phyloP scores from a whole-genome alignment of 73 alveolate species.

The Loxodes magnus region DNA sequence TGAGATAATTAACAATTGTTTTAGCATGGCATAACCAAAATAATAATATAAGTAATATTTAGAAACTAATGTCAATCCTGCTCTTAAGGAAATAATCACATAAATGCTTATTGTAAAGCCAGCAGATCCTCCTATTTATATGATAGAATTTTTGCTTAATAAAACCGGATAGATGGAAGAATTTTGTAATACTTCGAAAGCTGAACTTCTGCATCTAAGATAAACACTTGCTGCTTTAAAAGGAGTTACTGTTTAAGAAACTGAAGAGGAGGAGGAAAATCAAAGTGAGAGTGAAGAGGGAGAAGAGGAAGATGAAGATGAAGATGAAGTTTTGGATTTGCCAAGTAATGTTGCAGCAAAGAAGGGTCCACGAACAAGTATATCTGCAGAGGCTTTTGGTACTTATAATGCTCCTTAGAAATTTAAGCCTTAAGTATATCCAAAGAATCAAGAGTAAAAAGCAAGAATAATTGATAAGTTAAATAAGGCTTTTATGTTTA shows the following conservation, averaged over 20 bases:
- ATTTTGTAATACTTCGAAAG: no score
- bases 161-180: no score
- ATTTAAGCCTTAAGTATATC: conserved; percentile 68
- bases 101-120: conserved; percentile 14
- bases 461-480: conserved; percentile 32
- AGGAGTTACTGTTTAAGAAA: background rate
- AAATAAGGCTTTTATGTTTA: conserved; percentile 44
- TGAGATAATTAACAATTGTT: no score
- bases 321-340: conserved; percentile 8
- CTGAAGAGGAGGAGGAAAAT: background rate
- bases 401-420: conserved; percentile 68
- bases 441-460: conserved; percentile 64
- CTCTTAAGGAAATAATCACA: conserved; percentile 5
- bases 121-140: conserved; percentile 4
- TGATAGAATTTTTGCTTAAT: conserved; percentile 9
- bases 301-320: conserved; percentile 16
- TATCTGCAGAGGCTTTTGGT: conserved; percentile 94
- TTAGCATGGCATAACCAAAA: no score
- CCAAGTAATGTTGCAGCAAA: conserved; percentile 12
- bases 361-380: conserved; percentile 34
- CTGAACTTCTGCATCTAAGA: no score
- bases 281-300: conserved; percentile 29
- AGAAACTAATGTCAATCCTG: conserved; percentile 5
- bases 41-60: no score
- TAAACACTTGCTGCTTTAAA: background rate